A percentile compares a stretch with the other conserved stretches of the same genome.
phyloP scores from a whole-genome alignment of 257 asterid genomes.

The Solanum pimpinellifolium region DNA sequence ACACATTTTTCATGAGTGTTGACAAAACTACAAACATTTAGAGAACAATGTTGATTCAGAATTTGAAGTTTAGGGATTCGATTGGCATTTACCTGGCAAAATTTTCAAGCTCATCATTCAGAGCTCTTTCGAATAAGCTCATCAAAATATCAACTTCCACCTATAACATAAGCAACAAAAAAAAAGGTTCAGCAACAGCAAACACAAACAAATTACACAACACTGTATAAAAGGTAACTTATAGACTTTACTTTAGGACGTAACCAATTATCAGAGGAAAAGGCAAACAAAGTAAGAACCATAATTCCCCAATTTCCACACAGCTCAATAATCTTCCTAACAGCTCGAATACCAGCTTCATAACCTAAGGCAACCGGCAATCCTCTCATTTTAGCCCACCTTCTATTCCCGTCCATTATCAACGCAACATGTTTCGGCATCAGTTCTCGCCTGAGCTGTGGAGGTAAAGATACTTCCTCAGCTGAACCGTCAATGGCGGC shows the following conservation, averaged over 20 bases:
- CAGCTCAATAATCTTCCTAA: slow-evolving; percentile 27
- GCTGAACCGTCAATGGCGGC: background rate
- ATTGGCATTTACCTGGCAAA: background rate
- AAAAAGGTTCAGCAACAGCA: background rate
- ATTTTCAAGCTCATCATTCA: slow-evolving; percentile 4
- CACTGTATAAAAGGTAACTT: background rate
- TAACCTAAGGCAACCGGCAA: slow-evolving; percentile 31
- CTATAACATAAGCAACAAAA: background rate
- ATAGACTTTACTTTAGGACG: slow-evolving; percentile 44
- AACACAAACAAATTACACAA: background rate
- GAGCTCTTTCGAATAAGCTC: slow-evolving; percentile 11
- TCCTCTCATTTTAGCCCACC: slow-evolving; percentile 58
- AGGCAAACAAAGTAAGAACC: slow-evolving; percentile 57
- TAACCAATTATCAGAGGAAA: slow-evolving; percentile 57
- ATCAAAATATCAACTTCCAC: slow-evolving; percentile 23
- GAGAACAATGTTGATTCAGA: background rate
- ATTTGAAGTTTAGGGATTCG: background rate
- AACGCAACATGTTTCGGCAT: slow-evolving; percentile 40
- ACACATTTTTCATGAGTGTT: background rate
- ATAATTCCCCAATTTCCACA: slow-evolving; percentile 38
- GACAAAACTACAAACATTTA: background rate
- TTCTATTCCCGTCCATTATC: slow-evolving; percentile 50
- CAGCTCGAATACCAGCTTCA: slow-evolving; percentile 38
- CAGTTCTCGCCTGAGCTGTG: background rate
- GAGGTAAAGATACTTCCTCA: background rate